phyloP scores from a whole-genome alignment of 2,329 filamentous ascomycete genomes.

The Pyricularia sp. region DNA sequence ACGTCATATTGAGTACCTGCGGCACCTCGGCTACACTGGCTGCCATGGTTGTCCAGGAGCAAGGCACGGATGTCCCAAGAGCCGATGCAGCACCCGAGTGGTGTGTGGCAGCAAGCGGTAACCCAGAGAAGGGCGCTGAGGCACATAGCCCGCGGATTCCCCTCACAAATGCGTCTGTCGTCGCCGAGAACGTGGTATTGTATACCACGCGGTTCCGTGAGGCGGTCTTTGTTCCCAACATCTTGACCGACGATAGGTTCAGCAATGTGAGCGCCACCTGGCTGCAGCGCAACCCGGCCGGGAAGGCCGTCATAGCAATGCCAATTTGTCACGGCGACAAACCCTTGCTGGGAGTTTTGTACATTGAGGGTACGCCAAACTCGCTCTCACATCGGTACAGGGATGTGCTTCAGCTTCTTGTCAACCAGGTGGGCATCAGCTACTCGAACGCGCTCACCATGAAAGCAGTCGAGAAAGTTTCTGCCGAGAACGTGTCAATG shows the following conservation, averaged over 20 bases:
- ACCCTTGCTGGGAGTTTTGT: conserved; percentile 58
- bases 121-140: conserved; percentile 54
- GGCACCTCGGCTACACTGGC: conserved; percentile 57
- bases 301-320: conserved; percentile 66
- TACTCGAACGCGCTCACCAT: conserved; percentile 55
- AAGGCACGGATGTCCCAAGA: conserved; percentile 28
- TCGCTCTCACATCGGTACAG: conserved; percentile 65
- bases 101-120: conserved; percentile 62
- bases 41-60: conserved; percentile 61
- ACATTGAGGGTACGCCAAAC: conserved; percentile 61
- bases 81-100: conserved; percentile 27
- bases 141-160: conserved; percentile 54
- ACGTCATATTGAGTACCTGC: conserved; percentile 67
- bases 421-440: conserved; percentile 66
- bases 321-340: conserved; percentile 64
- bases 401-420: conserved; percentile 54
- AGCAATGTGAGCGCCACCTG: conserved; percentile 60
- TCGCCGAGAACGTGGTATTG: conserved; percentile 65
- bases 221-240: conserved; percentile 58
- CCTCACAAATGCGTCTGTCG: conserved; percentile 49
- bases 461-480: conserved; percentile 63
- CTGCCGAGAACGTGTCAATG: conserved; percentile 67
- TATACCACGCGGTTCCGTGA: conserved; percentile 69
- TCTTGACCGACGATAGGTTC: conserved; percentile 64
- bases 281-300: conserved; percentile 53